Conservation (phyloP, 2,329 filamentous ascomycete genomes). For the Colletotrichum sp. region DNA sequence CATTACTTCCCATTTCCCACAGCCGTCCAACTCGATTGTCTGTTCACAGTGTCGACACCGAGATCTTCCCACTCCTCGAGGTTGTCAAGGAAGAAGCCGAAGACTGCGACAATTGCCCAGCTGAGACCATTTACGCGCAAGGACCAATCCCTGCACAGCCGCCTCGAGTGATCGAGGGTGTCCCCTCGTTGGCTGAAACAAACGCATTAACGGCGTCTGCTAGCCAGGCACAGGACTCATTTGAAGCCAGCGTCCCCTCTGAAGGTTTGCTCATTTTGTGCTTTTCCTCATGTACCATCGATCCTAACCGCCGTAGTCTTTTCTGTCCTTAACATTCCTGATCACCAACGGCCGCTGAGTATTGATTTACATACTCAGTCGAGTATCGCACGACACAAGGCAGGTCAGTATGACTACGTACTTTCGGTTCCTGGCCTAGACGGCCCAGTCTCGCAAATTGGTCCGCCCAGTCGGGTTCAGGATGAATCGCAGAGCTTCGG, state of each 20-base stretch:
- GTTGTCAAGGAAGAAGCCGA: slow-evolving; percentile 5
- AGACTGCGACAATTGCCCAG: background rate
- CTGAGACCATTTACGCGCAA: slow-evolving; percentile 2
- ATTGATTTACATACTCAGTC: background rate
- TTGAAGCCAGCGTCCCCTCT: slow-evolving; percentile 8
- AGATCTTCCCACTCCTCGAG: background rate
- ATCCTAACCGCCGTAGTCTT: slow-evolving; percentile 7
- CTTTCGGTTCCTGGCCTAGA: slow-evolving; percentile 41
- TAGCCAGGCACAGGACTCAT: background rate
- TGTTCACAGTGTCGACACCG: background rate
- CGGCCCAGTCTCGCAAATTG: slow-evolving; percentile 12
- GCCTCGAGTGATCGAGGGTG: slow-evolving; percentile 6
- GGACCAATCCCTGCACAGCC: slow-evolving; percentile 1
- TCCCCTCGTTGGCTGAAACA: slow-evolving; percentile 16
- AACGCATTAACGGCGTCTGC: background rate
- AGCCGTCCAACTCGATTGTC: background rate
- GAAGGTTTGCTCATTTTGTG: slow-evolving; percentile 2
- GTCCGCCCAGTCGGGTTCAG: background rate
- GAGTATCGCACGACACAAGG: slow-evolving; percentile 43
- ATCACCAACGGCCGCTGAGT: background rate
- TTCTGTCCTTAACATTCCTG: background rate
- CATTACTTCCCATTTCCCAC: background rate
- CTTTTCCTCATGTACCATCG: background rate
- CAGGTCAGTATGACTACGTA: slow-evolving; percentile 57
- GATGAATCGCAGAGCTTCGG: slow-evolving; percentile 46